Evolutionary conservation across 495 filamentous ascomycete species (phyloP).

Genomic region (Halenospora varia): DNA sequence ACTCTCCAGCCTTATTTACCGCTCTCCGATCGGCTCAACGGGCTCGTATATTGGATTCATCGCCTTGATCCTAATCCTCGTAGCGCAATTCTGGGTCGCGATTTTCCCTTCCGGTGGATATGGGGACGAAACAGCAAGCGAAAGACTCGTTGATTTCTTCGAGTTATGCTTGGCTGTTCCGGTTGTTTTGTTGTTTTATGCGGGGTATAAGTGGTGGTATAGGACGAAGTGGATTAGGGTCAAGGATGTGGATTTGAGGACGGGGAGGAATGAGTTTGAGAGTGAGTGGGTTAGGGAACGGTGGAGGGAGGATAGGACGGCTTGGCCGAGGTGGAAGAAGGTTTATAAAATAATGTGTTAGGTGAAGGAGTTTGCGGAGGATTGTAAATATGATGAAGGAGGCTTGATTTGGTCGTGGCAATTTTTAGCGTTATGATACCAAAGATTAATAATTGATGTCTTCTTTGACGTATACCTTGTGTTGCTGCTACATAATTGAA

Average conservation of each 20-base stretch:
- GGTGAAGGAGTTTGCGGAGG: no score
- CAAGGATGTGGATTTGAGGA: slow-evolving; percentile 77
- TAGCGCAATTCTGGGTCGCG: slow-evolving; percentile 92
- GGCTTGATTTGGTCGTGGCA: no score
- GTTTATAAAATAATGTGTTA: slow-evolving; percentile 47
- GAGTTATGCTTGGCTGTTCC: slow-evolving; percentile 73
- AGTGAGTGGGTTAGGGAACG: slow-evolving; percentile 67
- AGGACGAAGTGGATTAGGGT: slow-evolving; percentile 61
- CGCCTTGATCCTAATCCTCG: slow-evolving; percentile 75
- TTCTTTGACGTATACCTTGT: no score
- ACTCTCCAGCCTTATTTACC: slow-evolving; percentile 76
- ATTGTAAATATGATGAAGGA: no score
- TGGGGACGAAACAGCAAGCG: slow-evolving; percentile 31
- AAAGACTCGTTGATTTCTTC: slow-evolving; percentile 67
- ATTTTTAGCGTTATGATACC: no score
- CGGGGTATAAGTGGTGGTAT: slow-evolving; percentile 73
- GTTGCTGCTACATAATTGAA: no score
- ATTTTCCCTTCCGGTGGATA: slow-evolving; percentile 65
- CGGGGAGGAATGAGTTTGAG: slow-evolving; percentile 84
- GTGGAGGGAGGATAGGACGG: slow-evolving; percentile 55
- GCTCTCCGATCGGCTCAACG: slow-evolving; percentile 70
- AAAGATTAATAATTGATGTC: no score
- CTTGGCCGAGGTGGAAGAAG: slow-evolving; percentile 88
- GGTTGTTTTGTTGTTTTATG: slow-evolving; percentile 69
- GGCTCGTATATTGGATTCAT: slow-evolving; percentile 82